Percentiles rank a stretch among this genome's conserved stretches.
Evolutionary conservation across 129 eudicot species (phyloP).

Genomic region (Ambrosia trifida): DNA sequence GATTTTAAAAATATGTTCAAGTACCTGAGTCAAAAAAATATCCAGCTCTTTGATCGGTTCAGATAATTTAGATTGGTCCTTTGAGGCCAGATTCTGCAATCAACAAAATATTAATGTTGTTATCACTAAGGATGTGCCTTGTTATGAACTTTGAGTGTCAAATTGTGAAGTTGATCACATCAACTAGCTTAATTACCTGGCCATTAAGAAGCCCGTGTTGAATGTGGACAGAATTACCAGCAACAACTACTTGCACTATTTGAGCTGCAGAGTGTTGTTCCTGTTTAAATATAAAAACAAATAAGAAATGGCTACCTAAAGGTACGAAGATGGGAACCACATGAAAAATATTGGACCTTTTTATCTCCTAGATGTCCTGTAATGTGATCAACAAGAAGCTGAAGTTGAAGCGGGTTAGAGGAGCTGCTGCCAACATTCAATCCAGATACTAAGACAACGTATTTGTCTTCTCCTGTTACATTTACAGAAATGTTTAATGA

Average conservation of each 20-base stretch:
- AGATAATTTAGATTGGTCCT: slow-evolving; percentile 71
- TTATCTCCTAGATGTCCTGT: slow-evolving; percentile 96
- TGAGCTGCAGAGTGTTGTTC: slow-evolving; percentile 84
- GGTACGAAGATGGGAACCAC: background rate
- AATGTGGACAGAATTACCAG: slow-evolving; percentile 79
- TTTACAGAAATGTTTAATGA: background rate
- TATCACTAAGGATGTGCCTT: background rate
- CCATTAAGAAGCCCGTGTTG: slow-evolving; percentile 65
- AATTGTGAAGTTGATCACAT: background rate
- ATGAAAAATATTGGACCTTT: slow-evolving; percentile 47
- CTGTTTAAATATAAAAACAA: slow-evolving; percentile 42
- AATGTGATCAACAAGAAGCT: slow-evolving; percentile 89
- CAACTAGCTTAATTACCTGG: slow-evolving; percentile 51
- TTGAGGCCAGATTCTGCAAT: slow-evolving; percentile 70
- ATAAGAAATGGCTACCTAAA: background rate
- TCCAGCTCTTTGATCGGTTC: slow-evolving; percentile 92
- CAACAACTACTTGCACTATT: slow-evolving; percentile 90
- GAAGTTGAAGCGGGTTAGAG: slow-evolving; percentile 80
- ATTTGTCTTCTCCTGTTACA: slow-evolving; percentile 79
- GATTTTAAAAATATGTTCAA: background rate
- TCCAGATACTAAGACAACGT: slow-evolving; percentile 84
- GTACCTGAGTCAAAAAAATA: slow-evolving; percentile 85
- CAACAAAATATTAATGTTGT: background rate
- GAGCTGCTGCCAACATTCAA: slow-evolving; percentile 73
- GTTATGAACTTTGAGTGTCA: background rate